A percentile compares a stretch with the other conserved stretches of the same genome.
These are phyloP conservation scores for Tricholoma sp. DNA, from an alignment of 768 basidiomycete species.

Conservation along the genomic window DNA sequence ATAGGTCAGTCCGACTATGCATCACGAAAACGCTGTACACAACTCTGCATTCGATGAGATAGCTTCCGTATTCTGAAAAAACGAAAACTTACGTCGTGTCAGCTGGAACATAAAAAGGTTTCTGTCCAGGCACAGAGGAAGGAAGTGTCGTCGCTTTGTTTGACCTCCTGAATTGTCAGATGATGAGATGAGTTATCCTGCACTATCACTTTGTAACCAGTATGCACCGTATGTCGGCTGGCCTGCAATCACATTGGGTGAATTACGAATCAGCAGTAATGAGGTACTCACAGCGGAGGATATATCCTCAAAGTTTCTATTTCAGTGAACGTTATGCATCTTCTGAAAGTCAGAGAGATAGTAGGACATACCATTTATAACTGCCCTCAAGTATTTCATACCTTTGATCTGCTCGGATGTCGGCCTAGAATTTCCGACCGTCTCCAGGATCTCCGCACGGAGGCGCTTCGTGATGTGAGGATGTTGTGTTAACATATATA, in stretches of 20 bases:
- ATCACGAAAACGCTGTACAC: constrained; percentile 46
- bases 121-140: neutral
- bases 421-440: constrained; percentile 41
- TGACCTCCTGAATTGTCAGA: neutral
- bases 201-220: neutral
- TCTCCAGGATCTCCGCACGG: constrained; percentile 43
- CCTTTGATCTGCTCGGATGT: constrained; percentile 51
- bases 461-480: constrained; percentile 41
- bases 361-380: constrained; percentile 42
- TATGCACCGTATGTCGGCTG: neutral
- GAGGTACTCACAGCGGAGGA: constrained; percentile 39
- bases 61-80: neutral
- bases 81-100: neutral
- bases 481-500: constrained; percentile 52
- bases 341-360: neutral
- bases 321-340: neutral
- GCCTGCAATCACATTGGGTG: neutral
- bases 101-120: neutral
- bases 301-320: constrained; percentile 50
- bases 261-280: neutral
- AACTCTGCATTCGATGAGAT: constrained; percentile 18
- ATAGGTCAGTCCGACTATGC: constrained; percentile 59
- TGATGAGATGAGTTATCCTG: neutral
- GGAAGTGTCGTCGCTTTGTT: neutral
- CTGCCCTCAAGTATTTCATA: constrained; percentile 55